These are phyloP conservation scores for Posidonia oceanica DNA, from an alignment of 116 monocot species.

Conservation along the genomic window DNA sequence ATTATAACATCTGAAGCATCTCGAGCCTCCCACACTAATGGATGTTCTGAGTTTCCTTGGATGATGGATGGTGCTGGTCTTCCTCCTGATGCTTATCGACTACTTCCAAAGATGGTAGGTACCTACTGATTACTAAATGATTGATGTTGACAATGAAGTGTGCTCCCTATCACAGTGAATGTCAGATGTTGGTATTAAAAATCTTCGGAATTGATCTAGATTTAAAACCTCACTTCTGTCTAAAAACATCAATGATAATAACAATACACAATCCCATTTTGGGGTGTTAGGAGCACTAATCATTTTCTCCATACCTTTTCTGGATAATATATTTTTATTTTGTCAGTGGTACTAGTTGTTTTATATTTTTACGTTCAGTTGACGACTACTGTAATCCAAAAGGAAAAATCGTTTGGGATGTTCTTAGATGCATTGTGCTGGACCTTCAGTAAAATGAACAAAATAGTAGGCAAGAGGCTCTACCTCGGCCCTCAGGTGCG, in stretches of 20 bases:
- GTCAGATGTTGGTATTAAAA: not conserved
- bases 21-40: slow-evolving; percentile 24
- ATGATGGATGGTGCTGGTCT: slow-evolving; percentile 97
- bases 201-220: slow-evolving; percentile 1
- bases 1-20: slow-evolving; percentile 52
- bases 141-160: not conserved
- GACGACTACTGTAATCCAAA: too few species aligned
- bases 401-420: too few species aligned
- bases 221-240: not conserved
- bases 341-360: too few species aligned
- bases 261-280: not conserved
- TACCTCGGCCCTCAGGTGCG: too few species aligned
- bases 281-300: too few species aligned
- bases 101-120: slow-evolving; percentile 80
- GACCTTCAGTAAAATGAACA: too few species aligned
- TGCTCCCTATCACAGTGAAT: not conserved
- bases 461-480: too few species aligned
- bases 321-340: too few species aligned
- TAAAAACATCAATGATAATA: not conserved
- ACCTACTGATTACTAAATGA: not conserved
- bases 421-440: too few species aligned
- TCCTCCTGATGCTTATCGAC: slow-evolving; percentile 60
- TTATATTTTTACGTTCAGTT: too few species aligned
- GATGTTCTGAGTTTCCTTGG: slow-evolving; percentile 57
- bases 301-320: too few species aligned